A percentile compares a stretch with the other conserved stretches of the same genome.
Conservation (phyloP, 1,284 basidiomycete species). For the Tremellales sp. region DNA sequence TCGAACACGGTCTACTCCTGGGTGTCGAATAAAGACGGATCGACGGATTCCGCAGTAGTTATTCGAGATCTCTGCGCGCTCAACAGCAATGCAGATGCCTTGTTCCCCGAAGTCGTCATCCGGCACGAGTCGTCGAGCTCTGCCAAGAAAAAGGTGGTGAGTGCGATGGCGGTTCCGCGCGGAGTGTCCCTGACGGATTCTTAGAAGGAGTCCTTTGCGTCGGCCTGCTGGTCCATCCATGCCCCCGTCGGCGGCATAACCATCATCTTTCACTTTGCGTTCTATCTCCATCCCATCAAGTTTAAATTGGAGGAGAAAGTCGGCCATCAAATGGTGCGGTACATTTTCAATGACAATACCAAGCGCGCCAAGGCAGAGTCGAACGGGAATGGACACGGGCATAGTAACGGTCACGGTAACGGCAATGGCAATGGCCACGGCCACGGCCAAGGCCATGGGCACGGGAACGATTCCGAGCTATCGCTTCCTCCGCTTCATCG, state of each 20-base stretch:
- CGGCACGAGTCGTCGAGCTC: constrained; percentile 59
- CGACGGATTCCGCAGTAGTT: constrained; percentile 72
- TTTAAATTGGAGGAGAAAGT: constrained; percentile 81
- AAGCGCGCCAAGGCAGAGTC: constrained; percentile 34
- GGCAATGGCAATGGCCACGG: constrained; percentile 1
- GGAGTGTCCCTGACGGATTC: constrained; percentile 4
- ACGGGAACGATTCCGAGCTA: not conserved
- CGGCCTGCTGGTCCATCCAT: constrained; percentile 63
- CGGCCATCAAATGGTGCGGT: constrained; percentile 80
- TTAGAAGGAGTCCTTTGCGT: constrained; percentile 26
- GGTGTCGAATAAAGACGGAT: constrained; percentile 84
- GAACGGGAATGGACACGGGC: constrained; percentile 10
- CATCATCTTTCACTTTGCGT: constrained; percentile 78
- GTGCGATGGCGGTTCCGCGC: constrained; percentile 8
- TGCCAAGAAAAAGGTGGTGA: constrained; percentile 51
- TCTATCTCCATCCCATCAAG: constrained; percentile 80
- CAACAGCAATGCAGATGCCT: constrained; percentile 77
- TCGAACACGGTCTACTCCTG: constrained; percentile 75
- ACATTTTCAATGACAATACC: constrained; percentile 61
- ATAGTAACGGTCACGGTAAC: constrained; percentile 45
- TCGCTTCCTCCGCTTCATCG: constrained; percentile 6
- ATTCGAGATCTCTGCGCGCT: constrained; percentile 76
- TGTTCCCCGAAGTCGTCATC: constrained; percentile 84
- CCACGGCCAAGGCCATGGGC: constrained; percentile 8
- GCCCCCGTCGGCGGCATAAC: constrained; percentile 90